Percentiles rank a stretch among this genome's conserved stretches.
These are phyloP conservation scores for Fraxinus pennsylvanica DNA, from an alignment of 257 asterid genomes.

Conservation along the genomic window DNA sequence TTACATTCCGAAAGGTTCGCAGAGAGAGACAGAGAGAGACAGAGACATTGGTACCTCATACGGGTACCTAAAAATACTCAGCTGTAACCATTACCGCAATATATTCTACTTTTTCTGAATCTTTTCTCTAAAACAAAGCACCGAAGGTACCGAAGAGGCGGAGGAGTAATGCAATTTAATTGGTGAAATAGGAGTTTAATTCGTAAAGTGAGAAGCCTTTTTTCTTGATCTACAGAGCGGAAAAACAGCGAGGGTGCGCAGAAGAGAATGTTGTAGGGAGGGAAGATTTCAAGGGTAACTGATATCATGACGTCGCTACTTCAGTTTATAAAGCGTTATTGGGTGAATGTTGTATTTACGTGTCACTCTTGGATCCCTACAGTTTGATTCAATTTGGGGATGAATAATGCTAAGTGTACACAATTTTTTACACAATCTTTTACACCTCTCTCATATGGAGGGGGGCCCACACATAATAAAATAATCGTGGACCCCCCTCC, in stretches of 20 bases:
- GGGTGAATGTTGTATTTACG: neutral
- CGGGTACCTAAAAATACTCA: neutral
- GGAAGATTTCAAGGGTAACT: neutral
- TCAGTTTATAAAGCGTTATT: neutral
- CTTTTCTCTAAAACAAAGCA: neutral
- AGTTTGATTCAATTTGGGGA: neutral
- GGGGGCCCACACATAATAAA: too few relatives aligned
- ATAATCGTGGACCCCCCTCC: too few relatives aligned
- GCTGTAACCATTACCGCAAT: neutral
- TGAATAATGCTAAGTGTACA: too few relatives aligned
- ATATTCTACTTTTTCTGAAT: neutral
- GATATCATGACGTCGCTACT: neutral
- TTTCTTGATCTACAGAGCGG: neutral
- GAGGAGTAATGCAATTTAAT: neutral
- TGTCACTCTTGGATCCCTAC: neutral
- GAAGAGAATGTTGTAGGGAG: neutral
- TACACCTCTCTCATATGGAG: too few relatives aligned
- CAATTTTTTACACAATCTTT: too few relatives aligned
- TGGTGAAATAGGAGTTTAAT: neutral
- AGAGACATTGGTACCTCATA: neutral
- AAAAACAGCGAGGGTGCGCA: neutral
- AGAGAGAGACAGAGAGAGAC: neutral
- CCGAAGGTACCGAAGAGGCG: neutral
- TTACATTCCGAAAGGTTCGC: neutral
- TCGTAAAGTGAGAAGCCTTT: neutral